A percentile compares a stretch with the other conserved stretches of the same genome.
These are phyloP conservation scores for Cystobasidium tubakii DNA, from an alignment of 768 basidiomycete species.

Conservation along the genomic window DNA sequence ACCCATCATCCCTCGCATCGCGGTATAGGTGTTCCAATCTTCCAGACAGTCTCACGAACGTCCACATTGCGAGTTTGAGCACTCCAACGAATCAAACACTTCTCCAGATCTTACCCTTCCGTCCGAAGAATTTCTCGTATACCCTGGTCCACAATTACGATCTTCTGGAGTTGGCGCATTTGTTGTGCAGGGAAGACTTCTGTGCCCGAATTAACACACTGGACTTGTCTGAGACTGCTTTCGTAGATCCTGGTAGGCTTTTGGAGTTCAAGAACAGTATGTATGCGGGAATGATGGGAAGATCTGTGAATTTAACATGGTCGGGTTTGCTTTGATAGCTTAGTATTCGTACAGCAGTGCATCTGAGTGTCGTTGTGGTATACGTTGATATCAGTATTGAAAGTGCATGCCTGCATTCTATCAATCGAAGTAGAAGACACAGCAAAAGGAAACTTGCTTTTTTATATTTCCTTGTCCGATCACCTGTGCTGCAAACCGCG, in stretches of 20 bases:
- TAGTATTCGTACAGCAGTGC: too few species aligned
- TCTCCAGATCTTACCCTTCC: constrained; percentile 1
- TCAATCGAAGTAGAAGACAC: too few species aligned
- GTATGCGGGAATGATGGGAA: not conserved
- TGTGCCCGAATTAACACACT: not conserved
- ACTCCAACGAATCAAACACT: constrained; percentile 19
- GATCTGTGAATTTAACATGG: not conserved
- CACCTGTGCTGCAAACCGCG: too few species aligned
- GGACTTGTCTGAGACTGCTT: not conserved
- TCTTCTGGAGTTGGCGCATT: constrained; percentile 7
- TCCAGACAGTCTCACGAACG: not conserved
- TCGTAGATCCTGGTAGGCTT: constrained; percentile 16
- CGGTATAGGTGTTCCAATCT: not conserved
- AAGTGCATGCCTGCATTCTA: too few species aligned
- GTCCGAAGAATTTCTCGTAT: constrained; percentile 28
- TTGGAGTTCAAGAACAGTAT: constrained; percentile 13
- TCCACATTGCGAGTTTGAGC: constrained; percentile 26
- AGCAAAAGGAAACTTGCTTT: too few species aligned
- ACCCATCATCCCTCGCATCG: not conserved
- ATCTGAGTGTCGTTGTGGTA: too few species aligned
- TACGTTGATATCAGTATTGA: too few species aligned
- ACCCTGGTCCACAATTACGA: constrained; percentile 32
- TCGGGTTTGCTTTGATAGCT: not conserved
- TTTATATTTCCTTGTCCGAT: too few species aligned
- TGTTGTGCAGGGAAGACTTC: constrained; percentile 26